Percentiles rank a stretch among this genome's conserved stretches.
phyloP scores from a whole-genome alignment of 148 eudicot species.

The Agrostemma githago region DNA sequence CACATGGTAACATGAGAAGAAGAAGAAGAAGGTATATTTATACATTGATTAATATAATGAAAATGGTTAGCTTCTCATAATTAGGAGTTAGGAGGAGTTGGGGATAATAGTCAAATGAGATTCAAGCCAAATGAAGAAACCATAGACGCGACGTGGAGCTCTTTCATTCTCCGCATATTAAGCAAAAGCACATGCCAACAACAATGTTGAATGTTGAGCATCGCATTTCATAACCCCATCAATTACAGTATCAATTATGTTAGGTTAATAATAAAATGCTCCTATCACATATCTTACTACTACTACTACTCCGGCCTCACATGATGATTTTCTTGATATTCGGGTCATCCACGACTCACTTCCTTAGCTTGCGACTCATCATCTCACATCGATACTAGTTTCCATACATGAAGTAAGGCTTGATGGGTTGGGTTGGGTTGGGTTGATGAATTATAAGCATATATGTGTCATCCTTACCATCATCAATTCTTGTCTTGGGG shows the following conservation, averaged over 20 bases:
- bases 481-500: no score
- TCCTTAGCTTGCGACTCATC: not conserved
- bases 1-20: not conserved
- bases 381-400: not conserved
- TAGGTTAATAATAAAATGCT: no score
- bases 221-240: not conserved
- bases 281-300: no score
- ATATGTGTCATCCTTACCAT: no score
- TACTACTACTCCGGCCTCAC: no score
- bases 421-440: no score
- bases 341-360: not conserved
- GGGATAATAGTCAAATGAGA: constrained; percentile 8
- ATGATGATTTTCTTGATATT: not conserved
- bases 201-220: not conserved
- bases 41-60: not conserved
- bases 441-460: no score
- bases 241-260: no score
- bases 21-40: not conserved
- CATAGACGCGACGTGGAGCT: not conserved
- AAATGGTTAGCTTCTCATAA: not conserved
- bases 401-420: not conserved
- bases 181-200: not conserved
- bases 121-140: not conserved
- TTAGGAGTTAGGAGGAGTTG: not conserved
- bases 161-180: not conserved